A percentile compares a stretch with the other conserved stretches of the same genome.
Evolutionary conservation across 345 rosid genomes (phyloP).

Genomic region (Excoecaria agallocha): DNA sequence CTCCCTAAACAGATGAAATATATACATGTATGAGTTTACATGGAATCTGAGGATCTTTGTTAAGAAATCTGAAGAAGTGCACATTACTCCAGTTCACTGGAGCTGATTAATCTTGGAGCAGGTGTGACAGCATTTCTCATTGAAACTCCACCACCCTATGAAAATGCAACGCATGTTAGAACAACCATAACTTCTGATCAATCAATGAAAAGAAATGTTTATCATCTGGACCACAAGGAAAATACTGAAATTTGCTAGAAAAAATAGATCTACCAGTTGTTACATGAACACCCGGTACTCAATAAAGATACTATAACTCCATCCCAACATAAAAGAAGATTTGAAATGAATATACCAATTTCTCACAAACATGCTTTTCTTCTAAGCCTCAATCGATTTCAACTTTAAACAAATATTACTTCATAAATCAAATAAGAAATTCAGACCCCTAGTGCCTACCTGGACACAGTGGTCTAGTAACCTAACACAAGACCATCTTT

Average conservation of each 20-base stretch:
- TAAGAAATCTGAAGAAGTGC: constrained; percentile 13
- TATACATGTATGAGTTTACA: background rate
- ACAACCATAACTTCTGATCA: background rate
- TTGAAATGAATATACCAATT: background rate
- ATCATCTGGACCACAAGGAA: background rate
- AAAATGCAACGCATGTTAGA: constrained; percentile 17
- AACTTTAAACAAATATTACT: background rate
- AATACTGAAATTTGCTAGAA: background rate
- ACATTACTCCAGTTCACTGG: constrained; percentile 87
- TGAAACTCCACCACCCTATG: constrained; percentile 76
- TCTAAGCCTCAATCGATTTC: too few relatives aligned
- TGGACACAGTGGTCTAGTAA: background rate
- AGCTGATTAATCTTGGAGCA: constrained; percentile 81
- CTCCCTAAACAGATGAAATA: constrained; percentile 50
- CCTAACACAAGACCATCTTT: background rate
- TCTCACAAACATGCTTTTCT: background rate
- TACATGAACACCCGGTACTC: background rate
- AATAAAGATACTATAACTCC: background rate
- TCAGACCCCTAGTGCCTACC: background rate
- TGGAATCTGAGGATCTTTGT: constrained; percentile 2
- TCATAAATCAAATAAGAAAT: background rate
- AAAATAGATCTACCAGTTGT: background rate
- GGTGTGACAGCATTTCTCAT: constrained; percentile 51
- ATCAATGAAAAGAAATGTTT: background rate
- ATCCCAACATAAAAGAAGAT: background rate